A percentile compares a stretch with the other conserved stretches of the same genome.
Conservation (phyloP, 441 rosid species). For the Populus trichocarpa region DNA sequence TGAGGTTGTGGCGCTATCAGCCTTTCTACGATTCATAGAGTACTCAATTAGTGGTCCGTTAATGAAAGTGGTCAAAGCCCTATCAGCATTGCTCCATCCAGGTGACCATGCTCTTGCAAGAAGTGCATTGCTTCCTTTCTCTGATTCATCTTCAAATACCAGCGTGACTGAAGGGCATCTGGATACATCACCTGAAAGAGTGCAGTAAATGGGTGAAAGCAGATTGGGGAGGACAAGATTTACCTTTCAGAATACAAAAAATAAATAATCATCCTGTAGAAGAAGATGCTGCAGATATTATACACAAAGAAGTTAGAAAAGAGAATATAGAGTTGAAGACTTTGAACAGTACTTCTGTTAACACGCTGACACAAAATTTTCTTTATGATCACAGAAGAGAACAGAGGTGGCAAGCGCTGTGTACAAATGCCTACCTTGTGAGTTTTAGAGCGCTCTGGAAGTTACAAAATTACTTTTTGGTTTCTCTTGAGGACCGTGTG, state of each 20-base stretch:
- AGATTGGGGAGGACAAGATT: background rate
- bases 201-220: slow-evolving; percentile 9
- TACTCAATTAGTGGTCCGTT: slow-evolving; percentile 90
- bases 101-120: slow-evolving; percentile 99
- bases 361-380: background rate
- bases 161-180: slow-evolving; percentile 61
- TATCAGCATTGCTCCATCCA: slow-evolving; percentile 94
- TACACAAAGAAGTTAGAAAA: background rate
- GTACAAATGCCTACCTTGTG: background rate
- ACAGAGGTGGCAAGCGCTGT: background rate
- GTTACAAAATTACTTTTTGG: background rate
- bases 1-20: slow-evolving; percentile 96
- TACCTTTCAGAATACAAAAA: background rate
- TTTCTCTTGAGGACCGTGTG: background rate
- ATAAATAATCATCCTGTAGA: background rate
- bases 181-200: slow-evolving; percentile 67
- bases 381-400: background rate
- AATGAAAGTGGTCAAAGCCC: slow-evolving; percentile 79
- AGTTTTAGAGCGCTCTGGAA: background rate
- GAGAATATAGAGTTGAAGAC: background rate
- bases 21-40: slow-evolving; percentile 85
- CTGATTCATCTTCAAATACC: slow-evolving; percentile 87
- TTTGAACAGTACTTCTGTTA: background rate
- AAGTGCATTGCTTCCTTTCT: slow-evolving; percentile 95
- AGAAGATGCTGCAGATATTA: background rate